phyloP scores from a whole-genome alignment of 495 filamentous ascomycete genomes.

The Neurospora sp. region DNA sequence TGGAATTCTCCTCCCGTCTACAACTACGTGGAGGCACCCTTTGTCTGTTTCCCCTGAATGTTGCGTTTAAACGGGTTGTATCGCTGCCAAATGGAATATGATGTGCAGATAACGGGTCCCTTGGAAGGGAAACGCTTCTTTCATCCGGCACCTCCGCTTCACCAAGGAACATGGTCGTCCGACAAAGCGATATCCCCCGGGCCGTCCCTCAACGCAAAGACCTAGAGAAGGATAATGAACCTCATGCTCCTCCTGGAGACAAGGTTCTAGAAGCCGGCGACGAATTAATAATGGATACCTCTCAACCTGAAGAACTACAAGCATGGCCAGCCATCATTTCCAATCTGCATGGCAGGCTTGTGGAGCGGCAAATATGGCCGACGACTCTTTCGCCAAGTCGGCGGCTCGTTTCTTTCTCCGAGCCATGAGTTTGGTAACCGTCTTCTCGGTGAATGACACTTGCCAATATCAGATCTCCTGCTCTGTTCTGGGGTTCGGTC shows the following conservation, averaged over 20 bases:
- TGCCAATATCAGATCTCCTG: neutral
- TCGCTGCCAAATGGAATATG: neutral
- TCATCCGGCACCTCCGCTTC: neutral
- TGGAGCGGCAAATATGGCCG: neutral
- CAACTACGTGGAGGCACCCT: neutral
- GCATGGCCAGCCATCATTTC: neutral
- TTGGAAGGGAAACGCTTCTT: neutral
- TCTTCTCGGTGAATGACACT: neutral
- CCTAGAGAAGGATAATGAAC: neutral
- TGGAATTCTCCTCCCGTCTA: neutral
- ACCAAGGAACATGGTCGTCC: neutral
- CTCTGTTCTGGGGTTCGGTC: neutral
- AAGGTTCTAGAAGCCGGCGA: neutral
- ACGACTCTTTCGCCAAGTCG: neutral
- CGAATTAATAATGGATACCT: neutral
- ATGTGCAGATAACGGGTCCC: neutral
- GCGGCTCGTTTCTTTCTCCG: neutral
- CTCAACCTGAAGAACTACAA: neutral
- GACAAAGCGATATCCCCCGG: neutral
- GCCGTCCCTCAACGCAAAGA: neutral
- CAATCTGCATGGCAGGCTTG: neutral
- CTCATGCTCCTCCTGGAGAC: neutral
- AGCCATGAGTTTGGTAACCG: neutral
- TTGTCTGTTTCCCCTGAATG: neutral
- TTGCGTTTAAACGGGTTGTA: neutral